Evolutionary conservation across 169 alveolate species (phyloP).

Genomic region (Condylostoma magnum): DNA sequence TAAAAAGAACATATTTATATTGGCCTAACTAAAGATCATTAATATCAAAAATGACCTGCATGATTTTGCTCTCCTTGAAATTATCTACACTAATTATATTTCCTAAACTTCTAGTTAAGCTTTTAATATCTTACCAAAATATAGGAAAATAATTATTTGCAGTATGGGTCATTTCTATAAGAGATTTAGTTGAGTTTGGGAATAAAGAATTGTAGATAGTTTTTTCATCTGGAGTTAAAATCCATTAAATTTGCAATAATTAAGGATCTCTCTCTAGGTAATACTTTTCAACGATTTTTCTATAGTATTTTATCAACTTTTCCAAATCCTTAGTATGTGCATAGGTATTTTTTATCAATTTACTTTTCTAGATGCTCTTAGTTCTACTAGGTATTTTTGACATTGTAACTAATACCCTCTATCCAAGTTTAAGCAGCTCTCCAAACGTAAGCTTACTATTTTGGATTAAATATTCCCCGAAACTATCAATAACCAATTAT

Average conservation of each 20-base stretch:
- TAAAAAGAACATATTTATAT: no score
- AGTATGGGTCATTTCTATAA: not conserved
- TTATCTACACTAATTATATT: no score
- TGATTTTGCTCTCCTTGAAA: no score
- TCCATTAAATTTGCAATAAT: not conserved
- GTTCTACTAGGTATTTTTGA: not conserved
- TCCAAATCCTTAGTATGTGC: not conserved
- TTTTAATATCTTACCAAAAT: slow-evolving; percentile 5
- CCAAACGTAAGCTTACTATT: not conserved
- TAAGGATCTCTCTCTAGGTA: not conserved
- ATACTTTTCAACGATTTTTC: not conserved
- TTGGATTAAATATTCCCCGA: slow-evolving; percentile 2
- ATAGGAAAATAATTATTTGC: not conserved
- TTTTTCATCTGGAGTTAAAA: not conserved
- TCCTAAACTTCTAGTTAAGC: no score
- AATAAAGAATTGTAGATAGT: not conserved
- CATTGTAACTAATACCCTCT: slow-evolving; percentile 19
- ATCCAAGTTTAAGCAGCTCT: not conserved
- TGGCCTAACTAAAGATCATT: no score
- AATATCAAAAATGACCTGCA: no score
- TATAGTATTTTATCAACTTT: not conserved
- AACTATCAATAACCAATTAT: not conserved
- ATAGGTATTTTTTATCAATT: not conserved
- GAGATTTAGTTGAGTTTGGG: not conserved
- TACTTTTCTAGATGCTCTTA: not conserved